Conservation (phyloP, 2,329 filamentous ascomycete species). For the Teratosphaeria gauchensis region DNA sequence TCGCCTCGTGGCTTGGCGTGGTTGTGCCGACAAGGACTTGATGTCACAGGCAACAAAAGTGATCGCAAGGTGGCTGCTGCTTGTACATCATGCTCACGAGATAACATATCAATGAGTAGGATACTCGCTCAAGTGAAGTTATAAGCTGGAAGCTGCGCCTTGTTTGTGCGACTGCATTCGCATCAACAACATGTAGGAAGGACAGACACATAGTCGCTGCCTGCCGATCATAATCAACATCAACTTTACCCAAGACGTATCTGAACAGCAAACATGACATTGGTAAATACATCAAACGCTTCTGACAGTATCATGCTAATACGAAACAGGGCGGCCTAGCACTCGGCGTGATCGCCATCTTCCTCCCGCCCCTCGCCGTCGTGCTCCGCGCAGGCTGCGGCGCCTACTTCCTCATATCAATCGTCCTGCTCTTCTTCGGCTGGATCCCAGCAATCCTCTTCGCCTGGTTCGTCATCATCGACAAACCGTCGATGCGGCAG, state of each 20-base stretch:
- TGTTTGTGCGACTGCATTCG: neutral
- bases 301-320: neutral
- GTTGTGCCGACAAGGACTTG: neutral
- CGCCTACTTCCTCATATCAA: conserved; percentile 79
- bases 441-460: conserved; percentile 59
- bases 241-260: neutral
- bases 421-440: conserved; percentile 68
- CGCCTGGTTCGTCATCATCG: conserved; percentile 54
- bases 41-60: neutral
- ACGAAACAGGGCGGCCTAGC: conserved; percentile 4
- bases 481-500: conserved; percentile 1
- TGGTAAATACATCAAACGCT: neutral
- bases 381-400: conserved; percentile 83
- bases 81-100: neutral
- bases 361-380: conserved; percentile 80
- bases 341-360: conserved; percentile 59
- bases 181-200: neutral
- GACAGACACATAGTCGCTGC: neutral
- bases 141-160: neutral
- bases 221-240: neutral
- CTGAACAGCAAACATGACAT: neutral
- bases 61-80: neutral
- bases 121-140: neutral
- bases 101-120: neutral
- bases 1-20: neutral